These are phyloP conservation scores for Neurospora terricola DNA, from an alignment of 495 filamentous ascomycete genomes.

Conservation along the genomic window DNA sequence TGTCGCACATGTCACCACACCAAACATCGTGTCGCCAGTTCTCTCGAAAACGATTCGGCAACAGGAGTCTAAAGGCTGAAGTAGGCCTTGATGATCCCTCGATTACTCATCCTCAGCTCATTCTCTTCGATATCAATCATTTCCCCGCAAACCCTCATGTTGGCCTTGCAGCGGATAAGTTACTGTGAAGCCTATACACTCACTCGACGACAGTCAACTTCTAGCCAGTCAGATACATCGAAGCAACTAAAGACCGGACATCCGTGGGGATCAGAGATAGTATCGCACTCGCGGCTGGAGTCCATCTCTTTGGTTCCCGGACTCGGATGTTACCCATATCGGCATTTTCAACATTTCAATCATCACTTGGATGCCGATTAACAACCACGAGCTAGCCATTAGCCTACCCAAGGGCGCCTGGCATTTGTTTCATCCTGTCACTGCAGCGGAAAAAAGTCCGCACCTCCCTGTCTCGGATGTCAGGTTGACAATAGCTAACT, in stretches of 20 bases:
- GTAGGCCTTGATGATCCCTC: not conserved
- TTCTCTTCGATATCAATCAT: not conserved
- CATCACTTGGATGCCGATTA: not conserved
- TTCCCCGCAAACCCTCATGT: not conserved
- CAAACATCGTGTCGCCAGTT: not conserved
- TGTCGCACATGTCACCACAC: not conserved
- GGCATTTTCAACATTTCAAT: not conserved
- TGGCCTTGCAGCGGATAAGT: not conserved
- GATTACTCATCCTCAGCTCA: not conserved
- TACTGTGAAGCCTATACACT: not conserved
- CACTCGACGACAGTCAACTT: not conserved
- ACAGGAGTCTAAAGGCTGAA: not conserved
- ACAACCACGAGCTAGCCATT: not conserved
- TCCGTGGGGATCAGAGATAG: not conserved
- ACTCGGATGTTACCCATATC: not conserved
- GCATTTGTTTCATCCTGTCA: not conserved
- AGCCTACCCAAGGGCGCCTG: not conserved
- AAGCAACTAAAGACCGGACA: not conserved
- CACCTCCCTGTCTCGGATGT: not conserved
- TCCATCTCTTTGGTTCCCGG: not conserved
- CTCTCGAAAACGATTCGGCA: not conserved
- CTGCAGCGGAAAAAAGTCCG: not conserved
- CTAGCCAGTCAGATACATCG: not conserved
- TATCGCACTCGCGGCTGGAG: not conserved
- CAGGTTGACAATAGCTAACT: not conserved